phyloP scores from a whole-genome alignment of 495 filamentous ascomycete species.

The Penicillium antarcticum region DNA sequence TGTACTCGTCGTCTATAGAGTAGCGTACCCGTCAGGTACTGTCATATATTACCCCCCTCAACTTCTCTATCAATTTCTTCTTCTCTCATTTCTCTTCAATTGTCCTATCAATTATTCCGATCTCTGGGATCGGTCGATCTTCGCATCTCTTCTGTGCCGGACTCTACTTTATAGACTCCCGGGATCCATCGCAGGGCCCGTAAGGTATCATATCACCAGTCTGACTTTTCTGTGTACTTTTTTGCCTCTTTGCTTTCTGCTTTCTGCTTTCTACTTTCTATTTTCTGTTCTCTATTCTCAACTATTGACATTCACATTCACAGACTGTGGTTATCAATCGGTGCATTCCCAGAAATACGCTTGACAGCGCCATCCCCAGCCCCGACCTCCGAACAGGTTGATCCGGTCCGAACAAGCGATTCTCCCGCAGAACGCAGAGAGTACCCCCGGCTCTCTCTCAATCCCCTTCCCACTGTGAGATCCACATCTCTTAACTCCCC shows the following conservation, averaged over 20 bases:
- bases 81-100: neutral
- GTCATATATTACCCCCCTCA: conserved; percentile 9
- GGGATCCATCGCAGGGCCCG: conserved; percentile 29
- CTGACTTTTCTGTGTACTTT: neutral
- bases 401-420: conserved; percentile 49
- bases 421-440: conserved; percentile 31
- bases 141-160: conserved; percentile 9
- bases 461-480: conserved; percentile 28
- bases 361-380: conserved; percentile 36
- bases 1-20: no score
- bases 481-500: conserved; percentile 24
- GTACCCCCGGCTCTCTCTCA: conserved; percentile 31
- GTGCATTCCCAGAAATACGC: conserved; percentile 46
- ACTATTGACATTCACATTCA: neutral
- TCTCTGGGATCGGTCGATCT: conserved; percentile 16
- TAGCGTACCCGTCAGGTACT: neutral
- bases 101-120: neutral
- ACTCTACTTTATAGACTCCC: conserved; percentile 24
- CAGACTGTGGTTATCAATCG: conserved; percentile 11
- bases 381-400: conserved; percentile 31
- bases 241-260: neutral
- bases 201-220: conserved; percentile 13
- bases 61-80: conserved; percentile 20
- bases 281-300: conserved; percentile 9
- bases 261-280: neutral